Base-by-base conservation (phyloP, 768 basidiomycete genomes). In the Butyriboletus loyo region DNA sequence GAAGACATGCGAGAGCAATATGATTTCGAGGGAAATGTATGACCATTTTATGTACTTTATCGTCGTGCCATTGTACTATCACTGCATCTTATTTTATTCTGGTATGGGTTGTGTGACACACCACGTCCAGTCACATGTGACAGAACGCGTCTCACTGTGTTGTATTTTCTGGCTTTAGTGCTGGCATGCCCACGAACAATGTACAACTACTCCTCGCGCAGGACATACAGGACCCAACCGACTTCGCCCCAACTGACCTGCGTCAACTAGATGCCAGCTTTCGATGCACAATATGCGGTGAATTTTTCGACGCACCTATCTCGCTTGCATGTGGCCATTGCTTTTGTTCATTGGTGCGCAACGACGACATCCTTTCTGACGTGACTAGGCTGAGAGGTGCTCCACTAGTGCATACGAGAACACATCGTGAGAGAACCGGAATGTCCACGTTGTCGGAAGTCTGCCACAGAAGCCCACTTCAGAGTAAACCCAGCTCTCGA, bases 271-370 rank as follows among this genome's bases (percentile, higher is more conserved):
- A 93, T 58, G 66, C 76, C 19, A 77, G 85, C 10, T 71, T 88
- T 53, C 77, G 87, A 15, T 93, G 91, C 60, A 77, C 78, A 25
- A 90, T 93, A 49, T 93, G 91, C 64, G 76, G 83, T 35, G 87
- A 91, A 53, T 74, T 85, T 31, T 88, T 82, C 61, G 79, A 80
- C 46, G 89, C 78, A 0, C 91, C 91, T 5, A 84, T 92, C 25
- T 82, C 81, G 3, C 77, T 92, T 5, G 66, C 67, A 6, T 92
- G 91, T 63, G 90, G 89, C 1, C 91, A 93, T 61, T 85, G 83
- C 43, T 93, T 92, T 65, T 92, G 91, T 71, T 89, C 87, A 14
- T 64, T 80, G 61, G 88, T 89, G 56, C 59, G 84, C 63, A 37
- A 43, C 37, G 34, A 32, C 11, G n/a, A 22, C 24, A 21, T n/a